Evolutionary conservation across 306 rosid genomes (phyloP).

Genomic region (Trichosanthes cucumerina): DNA sequence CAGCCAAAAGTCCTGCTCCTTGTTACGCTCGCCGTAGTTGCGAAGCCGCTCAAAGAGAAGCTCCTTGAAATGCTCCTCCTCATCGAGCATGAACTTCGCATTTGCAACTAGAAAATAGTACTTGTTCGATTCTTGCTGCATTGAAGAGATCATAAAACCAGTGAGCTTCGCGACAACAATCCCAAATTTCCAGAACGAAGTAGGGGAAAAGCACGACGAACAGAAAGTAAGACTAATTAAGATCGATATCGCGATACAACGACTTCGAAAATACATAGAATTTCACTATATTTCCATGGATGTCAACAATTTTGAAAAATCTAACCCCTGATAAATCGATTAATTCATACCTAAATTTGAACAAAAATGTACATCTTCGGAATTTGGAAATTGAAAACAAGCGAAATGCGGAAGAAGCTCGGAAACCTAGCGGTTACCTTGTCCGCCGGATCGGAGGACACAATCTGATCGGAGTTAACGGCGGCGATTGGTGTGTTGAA

Average conservation of each 20-base stretch:
- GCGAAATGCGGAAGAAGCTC: not conserved
- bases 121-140: constrained; percentile 42
- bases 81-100: constrained; percentile 96
- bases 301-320: not conserved
- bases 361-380: not conserved
- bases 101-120: constrained; percentile 80
- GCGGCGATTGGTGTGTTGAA: constrained; percentile 53
- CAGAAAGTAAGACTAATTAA: not conserved
- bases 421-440: constrained; percentile 31
- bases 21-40: constrained; percentile 43
- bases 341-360: not conserved
- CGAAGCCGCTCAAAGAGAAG: constrained; percentile 64
- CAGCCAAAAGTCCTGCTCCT: constrained; percentile 89
- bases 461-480: constrained; percentile 59
- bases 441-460: constrained; percentile 41
- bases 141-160: not conserved
- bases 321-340: not conserved
- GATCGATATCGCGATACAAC: not conserved
- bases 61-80: constrained; percentile 95
- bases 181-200: not conserved
- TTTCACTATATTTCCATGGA: not conserved
- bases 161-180: not conserved
- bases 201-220: not conserved
- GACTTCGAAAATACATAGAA: not conserved
- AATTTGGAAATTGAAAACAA: not conserved